Evolutionary conservation across 352 stramenopile species (phyloP).

Genomic region (Pythium guiyangense): DNA sequence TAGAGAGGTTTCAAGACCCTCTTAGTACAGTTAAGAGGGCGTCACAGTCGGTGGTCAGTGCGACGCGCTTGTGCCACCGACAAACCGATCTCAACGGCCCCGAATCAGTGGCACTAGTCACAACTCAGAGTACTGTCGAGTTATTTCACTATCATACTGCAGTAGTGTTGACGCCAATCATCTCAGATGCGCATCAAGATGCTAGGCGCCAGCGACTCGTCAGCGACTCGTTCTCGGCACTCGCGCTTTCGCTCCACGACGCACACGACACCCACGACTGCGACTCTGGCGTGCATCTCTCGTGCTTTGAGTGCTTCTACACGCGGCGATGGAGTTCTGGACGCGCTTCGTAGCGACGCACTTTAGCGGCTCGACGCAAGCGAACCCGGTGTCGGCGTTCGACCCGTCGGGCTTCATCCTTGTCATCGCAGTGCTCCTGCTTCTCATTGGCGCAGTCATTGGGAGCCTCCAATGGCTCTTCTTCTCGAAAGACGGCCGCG

Average conservation of each 20-base stretch:
- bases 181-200: background rate
- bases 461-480: constrained; percentile 41
- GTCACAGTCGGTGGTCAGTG: background rate
- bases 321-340: constrained; percentile 55
- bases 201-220: background rate
- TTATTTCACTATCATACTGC: too few relatives aligned
- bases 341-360: constrained; percentile 71
- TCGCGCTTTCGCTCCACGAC: background rate
- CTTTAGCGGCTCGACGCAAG: constrained; percentile 77
- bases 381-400: constrained; percentile 76
- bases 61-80: background rate
- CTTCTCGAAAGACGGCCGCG: constrained; percentile 27
- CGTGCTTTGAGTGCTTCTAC: background rate
- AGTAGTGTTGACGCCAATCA: too few relatives aligned
- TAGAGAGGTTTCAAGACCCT: background rate
- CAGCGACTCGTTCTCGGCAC: background rate
- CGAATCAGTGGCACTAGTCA: background rate
- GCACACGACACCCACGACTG: background rate
- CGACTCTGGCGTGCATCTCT: background rate
- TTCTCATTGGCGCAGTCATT: constrained; percentile 60
- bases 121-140: background rate
- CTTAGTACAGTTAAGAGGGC: background rate
- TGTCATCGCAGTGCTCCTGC: constrained; percentile 58
- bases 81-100: background rate
- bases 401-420: constrained; percentile 86